phyloP scores from a whole-genome alignment of 1,139 yeast species.

The Geotrichum reessii region DNA sequence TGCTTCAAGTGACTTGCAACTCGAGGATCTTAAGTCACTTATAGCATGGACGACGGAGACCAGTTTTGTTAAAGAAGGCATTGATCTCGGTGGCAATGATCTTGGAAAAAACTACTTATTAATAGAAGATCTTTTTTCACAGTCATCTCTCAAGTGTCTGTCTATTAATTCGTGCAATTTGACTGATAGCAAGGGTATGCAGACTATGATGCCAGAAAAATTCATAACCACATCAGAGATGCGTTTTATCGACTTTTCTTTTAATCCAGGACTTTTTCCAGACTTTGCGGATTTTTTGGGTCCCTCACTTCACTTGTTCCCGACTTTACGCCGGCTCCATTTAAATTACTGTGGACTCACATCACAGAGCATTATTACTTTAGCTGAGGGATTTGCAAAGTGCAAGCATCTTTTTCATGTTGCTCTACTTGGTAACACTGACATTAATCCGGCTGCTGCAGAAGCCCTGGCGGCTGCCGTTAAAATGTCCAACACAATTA shows the following conservation, averaged over 20 bases:
- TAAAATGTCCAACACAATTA: conserved; percentile 56
- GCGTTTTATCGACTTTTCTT: conserved; percentile 71
- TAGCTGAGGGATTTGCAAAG: conserved; percentile 65
- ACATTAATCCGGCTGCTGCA: conserved; percentile 52
- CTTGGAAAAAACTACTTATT: conserved; percentile 14
- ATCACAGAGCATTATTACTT: conserved; percentile 56
- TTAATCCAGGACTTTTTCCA: conserved; percentile 70
- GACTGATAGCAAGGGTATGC: conserved; percentile 48
- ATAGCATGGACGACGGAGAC: conserved; percentile 58
- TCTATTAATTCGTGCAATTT: conserved; percentile 68
- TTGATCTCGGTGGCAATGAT: conserved; percentile 63
- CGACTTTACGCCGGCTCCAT: conserved; percentile 64
- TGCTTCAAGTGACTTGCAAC: conserved; percentile 62
- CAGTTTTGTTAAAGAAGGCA: conserved; percentile 59
- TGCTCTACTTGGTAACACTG: conserved; percentile 61
- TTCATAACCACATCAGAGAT: conserved; percentile 46
- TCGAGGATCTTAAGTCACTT: conserved; percentile 51
- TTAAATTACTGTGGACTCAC: conserved; percentile 67
- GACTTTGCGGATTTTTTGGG: conserved; percentile 56
- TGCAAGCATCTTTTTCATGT: conserved; percentile 70
- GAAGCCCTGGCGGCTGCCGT: conserved; percentile 69
- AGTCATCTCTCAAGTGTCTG: conserved; percentile 45
- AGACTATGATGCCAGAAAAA: conserved; percentile 46
- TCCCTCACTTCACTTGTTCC: conserved; percentile 59
- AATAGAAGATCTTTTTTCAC: conserved; percentile 7